Conservation (phyloP, 805 yeast species). For the Yarrowia sp. region DNA sequence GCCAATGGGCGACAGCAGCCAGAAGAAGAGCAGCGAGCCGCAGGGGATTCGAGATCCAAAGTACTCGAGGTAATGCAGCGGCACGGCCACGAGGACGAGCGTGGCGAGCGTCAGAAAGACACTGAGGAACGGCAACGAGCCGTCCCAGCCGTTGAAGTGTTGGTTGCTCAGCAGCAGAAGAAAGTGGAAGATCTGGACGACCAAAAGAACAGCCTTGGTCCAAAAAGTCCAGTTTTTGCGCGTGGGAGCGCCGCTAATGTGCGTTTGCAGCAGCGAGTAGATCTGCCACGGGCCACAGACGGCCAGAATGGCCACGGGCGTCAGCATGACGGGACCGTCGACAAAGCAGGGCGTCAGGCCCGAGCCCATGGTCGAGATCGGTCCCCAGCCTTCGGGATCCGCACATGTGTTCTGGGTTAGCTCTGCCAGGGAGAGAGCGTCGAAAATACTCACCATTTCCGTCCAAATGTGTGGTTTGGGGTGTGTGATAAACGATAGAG, state of each 20-base stretch:
- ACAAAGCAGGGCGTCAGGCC: slow-evolving; percentile 52
- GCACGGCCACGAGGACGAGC: slow-evolving; percentile 57
- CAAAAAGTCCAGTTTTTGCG: slow-evolving; percentile 44
- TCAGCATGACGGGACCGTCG: slow-evolving; percentile 49
- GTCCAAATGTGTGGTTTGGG: slow-evolving; percentile 19
- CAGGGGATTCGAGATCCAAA: slow-evolving; percentile 68
- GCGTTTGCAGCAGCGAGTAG: slow-evolving; percentile 41
- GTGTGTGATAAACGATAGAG: slow-evolving; percentile 2
- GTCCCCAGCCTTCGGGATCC: slow-evolving; percentile 51
- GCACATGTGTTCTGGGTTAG: slow-evolving; percentile 39
- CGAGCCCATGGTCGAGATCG: slow-evolving; percentile 46
- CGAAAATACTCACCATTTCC: slow-evolving; percentile 22
- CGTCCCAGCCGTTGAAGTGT: slow-evolving; percentile 40
- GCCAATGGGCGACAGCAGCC: slow-evolving; percentile 66
- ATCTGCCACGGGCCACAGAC: slow-evolving; percentile 48
- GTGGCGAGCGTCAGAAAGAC: slow-evolving; percentile 53
- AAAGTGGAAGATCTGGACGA: slow-evolving; percentile 41
- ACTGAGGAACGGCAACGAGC: slow-evolving; percentile 46
- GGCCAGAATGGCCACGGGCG: slow-evolving; percentile 48
- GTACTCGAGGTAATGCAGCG: slow-evolving; percentile 74
- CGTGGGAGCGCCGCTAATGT: slow-evolving; percentile 43
- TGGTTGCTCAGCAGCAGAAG: slow-evolving; percentile 41
- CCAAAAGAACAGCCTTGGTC: slow-evolving; percentile 43
- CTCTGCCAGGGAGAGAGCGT: neutral
- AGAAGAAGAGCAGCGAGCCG: slow-evolving; percentile 73